Evolutionary conservation across 176 grass and related monocot genomes (phyloP), one percentile per base, ranked within the genome.

Genomic region (Phragmites australis): DNA sequence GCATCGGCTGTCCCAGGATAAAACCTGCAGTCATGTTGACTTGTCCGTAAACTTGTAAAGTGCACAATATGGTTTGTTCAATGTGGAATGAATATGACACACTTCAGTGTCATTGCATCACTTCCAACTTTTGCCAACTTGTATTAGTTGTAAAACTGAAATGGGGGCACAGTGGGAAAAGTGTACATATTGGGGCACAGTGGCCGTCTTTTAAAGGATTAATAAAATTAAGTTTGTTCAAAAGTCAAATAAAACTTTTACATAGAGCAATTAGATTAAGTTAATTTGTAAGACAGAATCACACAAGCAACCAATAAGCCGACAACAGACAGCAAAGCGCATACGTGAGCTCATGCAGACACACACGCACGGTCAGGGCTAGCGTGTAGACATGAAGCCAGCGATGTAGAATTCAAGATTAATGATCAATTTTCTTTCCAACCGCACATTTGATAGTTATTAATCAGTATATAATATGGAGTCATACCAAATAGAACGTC

Each of bases 1-100:
- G 94, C 94, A 89, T 97, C 94, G 49, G 89, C 87, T 79, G 89
- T 89, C 21, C 91, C 89, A 42, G 94, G 92, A 84, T 94, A 97
- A 84, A 97, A 97, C 81, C 94, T 97, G 82, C 79, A 90, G 29
- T 17, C 26, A 53, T 29, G 50, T 70, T 44, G 39, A 39, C 29
- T 49, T 26, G 25, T 77, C 37, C 57, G 74, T 60, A 41, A 84
- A 55, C 17, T 79, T 30, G 29, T n/a, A n/a, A n/a, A n/a, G n/a
- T 72, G 32, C 55, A 69, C 21, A 70, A 27, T 8, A 58, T 32
- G 29, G 15, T 65, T 61, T 67, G 49, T 32, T 80, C 14, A 6
- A 45, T 61, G 56, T 42, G 58, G 10, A 79, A 41, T 58, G 7
- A 67, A 48, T 13, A 84, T 84, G 58, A 73, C 2, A 80, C 14